Conservation (phyloP, 2,329 filamentous ascomycete species). For the Blastomyces gilchristii region DNA sequence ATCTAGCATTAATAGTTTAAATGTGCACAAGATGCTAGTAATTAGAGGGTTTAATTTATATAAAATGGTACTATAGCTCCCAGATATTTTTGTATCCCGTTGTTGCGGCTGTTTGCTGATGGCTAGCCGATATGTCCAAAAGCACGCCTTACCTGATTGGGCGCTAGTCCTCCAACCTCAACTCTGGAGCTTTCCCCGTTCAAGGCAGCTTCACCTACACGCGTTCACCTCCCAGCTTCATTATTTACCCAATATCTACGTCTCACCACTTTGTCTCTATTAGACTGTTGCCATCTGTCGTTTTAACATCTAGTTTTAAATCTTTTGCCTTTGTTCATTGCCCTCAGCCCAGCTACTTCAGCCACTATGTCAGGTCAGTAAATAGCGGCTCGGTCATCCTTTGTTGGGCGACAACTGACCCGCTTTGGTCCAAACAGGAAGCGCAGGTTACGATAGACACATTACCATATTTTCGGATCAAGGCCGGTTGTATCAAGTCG, state of each 20-base stretch:
- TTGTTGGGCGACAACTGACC: slow-evolving; percentile 20
- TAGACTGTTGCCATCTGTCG: background rate
- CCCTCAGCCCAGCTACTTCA: slow-evolving; percentile 11
- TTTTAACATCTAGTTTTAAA: background rate
- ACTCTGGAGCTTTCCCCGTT: slow-evolving; percentile 12
- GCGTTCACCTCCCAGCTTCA: slow-evolving; percentile 18
- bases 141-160: slow-evolving; percentile 3
- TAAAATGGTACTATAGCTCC: background rate
- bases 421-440: slow-evolving; percentile 44
- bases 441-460: slow-evolving; percentile 91
- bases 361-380: slow-evolving; percentile 38
- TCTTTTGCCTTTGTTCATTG: slow-evolving; percentile 8
- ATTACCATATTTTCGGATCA: slow-evolving; percentile 99
- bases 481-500: slow-evolving; percentile 97
- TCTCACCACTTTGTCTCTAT: slow-evolving; percentile 15
- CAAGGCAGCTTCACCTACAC: slow-evolving; percentile 30
- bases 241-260: slow-evolving; percentile 14
- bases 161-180: slow-evolving; percentile 6
- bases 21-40: background rate
- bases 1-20: background rate
- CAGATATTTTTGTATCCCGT: background rate
- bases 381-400: background rate
- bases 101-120: background rate
- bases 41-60: background rate
- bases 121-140: too few species aligned